Conservation (phyloP, 208 protist species). For the Acanthamoeba triangularis region DNA sequence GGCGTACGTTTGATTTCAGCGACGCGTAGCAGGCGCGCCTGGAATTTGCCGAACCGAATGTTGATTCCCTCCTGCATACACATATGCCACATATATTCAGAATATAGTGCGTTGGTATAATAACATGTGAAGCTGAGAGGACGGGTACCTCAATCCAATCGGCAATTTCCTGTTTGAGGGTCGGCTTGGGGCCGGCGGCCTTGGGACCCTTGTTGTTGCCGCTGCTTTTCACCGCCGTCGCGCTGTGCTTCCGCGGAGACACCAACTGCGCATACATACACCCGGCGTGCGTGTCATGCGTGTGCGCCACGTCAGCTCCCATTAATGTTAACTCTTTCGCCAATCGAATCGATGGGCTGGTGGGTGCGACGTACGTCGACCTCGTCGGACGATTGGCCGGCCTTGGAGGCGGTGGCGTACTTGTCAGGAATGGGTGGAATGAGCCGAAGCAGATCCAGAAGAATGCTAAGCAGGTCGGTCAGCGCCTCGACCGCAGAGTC, state of each 20-base stretch:
- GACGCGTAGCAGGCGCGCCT: neutral
- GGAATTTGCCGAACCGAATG: conserved; percentile 11
- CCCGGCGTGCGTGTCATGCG: neutral
- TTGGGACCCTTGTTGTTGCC: neutral
- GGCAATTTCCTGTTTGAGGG: neutral
- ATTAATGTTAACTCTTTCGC: too few species aligned
- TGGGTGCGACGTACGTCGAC: neutral
- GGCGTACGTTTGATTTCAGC: neutral
- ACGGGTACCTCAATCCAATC: conserved; percentile 3
- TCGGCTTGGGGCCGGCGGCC: neutral
- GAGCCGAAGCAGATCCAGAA: neutral
- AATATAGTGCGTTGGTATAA: neutral
- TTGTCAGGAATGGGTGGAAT: conserved; percentile 44
- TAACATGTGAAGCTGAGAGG: too few species aligned
- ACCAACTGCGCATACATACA: neutral
- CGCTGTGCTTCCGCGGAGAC: neutral
- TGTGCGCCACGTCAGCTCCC: neutral
- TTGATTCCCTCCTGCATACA: conserved; percentile 11
- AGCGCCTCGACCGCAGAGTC: neutral
- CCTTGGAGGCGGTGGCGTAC: neutral
- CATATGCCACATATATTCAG: neutral
- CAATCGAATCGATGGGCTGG: too few species aligned
- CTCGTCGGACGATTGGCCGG: neutral
- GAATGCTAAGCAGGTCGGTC: neutral
- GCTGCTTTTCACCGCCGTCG: neutral